phyloP scores from a whole-genome alignment of 768 basidiomycete species.

The Chlorophyllum brunneum region DNA sequence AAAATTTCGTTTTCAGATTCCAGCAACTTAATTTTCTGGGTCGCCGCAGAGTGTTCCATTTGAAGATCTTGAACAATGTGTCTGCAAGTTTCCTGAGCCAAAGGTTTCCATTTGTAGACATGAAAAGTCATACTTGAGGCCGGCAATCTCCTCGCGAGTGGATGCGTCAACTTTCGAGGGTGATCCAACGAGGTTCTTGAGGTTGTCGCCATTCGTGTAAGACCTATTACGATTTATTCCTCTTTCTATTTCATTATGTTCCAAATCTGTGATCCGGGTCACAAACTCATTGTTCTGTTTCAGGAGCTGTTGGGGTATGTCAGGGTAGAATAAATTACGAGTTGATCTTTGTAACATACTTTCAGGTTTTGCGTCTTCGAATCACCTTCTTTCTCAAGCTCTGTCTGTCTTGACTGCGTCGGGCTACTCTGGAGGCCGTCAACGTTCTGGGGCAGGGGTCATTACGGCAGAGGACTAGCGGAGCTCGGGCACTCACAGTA shows the following conservation, averaged over 20 bases:
- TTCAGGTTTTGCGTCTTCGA: background rate
- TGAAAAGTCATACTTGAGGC: constrained; percentile 61
- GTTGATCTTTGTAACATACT: background rate
- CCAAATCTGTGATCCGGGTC: constrained; percentile 24
- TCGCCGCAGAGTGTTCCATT: constrained; percentile 63
- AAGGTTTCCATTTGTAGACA: background rate
- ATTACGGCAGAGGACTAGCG: background rate
- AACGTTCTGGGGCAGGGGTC: background rate
- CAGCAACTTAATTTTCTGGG: constrained; percentile 66
- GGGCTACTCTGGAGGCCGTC: background rate
- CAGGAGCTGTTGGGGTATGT: constrained; percentile 20
- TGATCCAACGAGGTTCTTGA: constrained; percentile 24
- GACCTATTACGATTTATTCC: constrained; percentile 62
- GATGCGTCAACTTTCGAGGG: constrained; percentile 52
- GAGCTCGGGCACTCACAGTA: constrained; percentile 44
- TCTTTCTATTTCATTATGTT: constrained; percentile 51
- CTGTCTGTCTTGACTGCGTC: background rate
- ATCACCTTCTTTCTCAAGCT: background rate
- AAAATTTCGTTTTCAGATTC: constrained; percentile 75
- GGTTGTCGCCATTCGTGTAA: constrained; percentile 34
- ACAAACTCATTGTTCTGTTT: constrained; percentile 25
- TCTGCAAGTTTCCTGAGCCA: constrained; percentile 30
- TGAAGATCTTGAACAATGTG: constrained; percentile 88
- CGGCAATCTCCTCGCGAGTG: constrained; percentile 66
- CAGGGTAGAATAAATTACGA: background rate